Evolutionary conservation across 2,329 filamentous ascomycete species (phyloP).

Genomic region (Curvularia sp.): DNA sequence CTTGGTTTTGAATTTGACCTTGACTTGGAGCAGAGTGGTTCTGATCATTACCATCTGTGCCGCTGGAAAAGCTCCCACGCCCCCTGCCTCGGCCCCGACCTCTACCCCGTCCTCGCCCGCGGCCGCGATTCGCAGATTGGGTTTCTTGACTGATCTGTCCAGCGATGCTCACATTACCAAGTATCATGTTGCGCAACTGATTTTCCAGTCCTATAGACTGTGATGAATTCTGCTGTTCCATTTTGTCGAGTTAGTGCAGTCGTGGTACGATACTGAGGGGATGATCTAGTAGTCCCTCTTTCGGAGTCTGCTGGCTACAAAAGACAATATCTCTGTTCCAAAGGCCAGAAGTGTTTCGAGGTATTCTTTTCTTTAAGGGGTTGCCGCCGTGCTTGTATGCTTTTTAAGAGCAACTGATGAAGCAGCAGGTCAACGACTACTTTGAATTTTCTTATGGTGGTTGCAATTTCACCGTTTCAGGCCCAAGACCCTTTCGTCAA

Average conservation of each 20-base stretch:
- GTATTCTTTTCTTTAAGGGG: neutral
- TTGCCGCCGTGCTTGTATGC: neutral
- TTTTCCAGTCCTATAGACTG: constrained; percentile 55
- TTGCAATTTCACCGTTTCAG: constrained; percentile 1
- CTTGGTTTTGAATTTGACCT: constrained; percentile 20
- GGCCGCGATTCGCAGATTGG: constrained; percentile 28
- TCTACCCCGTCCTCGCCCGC: constrained; percentile 11
- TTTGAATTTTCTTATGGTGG: neutral
- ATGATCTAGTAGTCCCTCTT: neutral
- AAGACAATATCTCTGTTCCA: neutral
- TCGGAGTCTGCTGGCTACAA: neutral
- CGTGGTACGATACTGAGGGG: neutral
- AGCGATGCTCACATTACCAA: constrained; percentile 58
- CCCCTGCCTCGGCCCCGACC: constrained; percentile 28
- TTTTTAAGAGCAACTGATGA: neutral
- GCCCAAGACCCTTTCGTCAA: neutral
- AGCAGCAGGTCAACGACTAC: neutral
- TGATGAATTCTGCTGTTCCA: constrained; percentile 25
- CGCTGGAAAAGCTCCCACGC: constrained; percentile 23
- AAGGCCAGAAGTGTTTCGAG: neutral
- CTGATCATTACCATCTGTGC: constrained; percentile 14
- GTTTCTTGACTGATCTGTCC: constrained; percentile 26
- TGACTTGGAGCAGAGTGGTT: constrained; percentile 17
- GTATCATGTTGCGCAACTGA: constrained; percentile 66
- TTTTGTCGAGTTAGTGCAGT: constrained; percentile 19